A percentile compares a stretch with the other conserved stretches of the same genome.
These are phyloP conservation scores for Leishmania turanica DNA, from an alignment of 208 protist species.

Conservation along the genomic window DNA sequence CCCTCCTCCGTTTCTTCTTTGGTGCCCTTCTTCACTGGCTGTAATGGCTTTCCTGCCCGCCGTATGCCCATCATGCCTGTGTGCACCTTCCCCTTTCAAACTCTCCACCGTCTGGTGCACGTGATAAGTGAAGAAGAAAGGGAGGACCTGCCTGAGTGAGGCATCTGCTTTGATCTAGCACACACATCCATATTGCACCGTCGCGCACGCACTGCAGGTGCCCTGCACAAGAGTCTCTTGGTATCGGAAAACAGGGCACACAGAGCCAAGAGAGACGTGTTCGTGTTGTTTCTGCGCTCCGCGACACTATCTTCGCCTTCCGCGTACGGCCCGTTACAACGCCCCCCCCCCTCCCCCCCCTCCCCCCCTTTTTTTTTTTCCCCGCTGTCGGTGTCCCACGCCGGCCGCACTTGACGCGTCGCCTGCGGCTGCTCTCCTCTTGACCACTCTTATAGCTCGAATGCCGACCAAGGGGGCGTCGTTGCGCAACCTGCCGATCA, in stretches of 20 bases:
- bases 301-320: background rate
- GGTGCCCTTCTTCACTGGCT: background rate
- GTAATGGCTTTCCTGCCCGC: background rate
- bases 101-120: background rate
- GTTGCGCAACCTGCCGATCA: constrained; percentile 31
- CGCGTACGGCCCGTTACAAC: constrained; percentile 1
- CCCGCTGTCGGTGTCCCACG: no score
- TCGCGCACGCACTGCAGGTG: background rate
- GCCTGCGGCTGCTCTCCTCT: background rate
- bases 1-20: background rate
- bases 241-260: background rate
- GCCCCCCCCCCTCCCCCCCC: no score
- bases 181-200: background rate
- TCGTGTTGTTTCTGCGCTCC: background rate
- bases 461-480: constrained; percentile 19
- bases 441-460: background rate
- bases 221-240: background rate
- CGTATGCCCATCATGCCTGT: background rate
- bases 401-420: no score
- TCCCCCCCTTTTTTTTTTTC: no score
- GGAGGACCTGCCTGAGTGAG: background rate
- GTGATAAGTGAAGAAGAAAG: background rate
- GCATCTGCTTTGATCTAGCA: background rate
- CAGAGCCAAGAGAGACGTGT: background rate
- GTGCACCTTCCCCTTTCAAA: background rate